A percentile compares a stretch with the other conserved stretches of the same genome.
These are phyloP conservation scores for Xylariaceae sp. DNA, from an alignment of 2,329 filamentous ascomycete genomes.

Conservation along the genomic window DNA sequence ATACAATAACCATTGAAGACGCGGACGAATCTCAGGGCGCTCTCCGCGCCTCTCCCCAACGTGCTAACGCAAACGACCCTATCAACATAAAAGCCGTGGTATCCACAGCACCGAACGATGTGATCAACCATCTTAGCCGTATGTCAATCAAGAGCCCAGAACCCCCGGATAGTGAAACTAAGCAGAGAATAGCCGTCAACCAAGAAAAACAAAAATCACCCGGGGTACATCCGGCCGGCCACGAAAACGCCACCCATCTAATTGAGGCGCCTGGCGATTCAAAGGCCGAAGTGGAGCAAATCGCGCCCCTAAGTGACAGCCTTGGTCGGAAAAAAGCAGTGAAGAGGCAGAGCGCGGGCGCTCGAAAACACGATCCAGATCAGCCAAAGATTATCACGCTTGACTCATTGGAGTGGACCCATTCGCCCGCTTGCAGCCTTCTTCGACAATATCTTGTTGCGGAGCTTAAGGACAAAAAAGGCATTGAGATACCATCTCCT, in stretches of 20 bases:
- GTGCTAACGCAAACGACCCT: not conserved
- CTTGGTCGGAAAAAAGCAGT: slow-evolving; percentile 34
- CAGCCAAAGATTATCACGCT: slow-evolving; percentile 79
- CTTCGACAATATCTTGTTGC: slow-evolving; percentile 77
- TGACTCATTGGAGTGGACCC: slow-evolving; percentile 75
- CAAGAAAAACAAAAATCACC: slow-evolving; percentile 9
- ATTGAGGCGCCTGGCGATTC: slow-evolving; percentile 17
- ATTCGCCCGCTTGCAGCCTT: slow-evolving; percentile 64
- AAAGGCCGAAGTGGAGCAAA: slow-evolving; percentile 17
- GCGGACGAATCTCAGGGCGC: slow-evolving; percentile 6
- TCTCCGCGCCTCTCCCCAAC: slow-evolving; percentile 6
- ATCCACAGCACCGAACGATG: slow-evolving; percentile 15
- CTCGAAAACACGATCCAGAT: slow-evolving; percentile 49
- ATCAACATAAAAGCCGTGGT: not conserved
- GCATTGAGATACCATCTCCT: slow-evolving; percentile 33
- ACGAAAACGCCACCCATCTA: slow-evolving; percentile 12
- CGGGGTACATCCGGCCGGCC: slow-evolving; percentile 1
- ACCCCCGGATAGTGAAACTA: slow-evolving; percentile 18
- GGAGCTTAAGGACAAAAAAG: slow-evolving; percentile 69
- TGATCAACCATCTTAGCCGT: slow-evolving; percentile 29
- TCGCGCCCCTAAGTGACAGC: slow-evolving; percentile 15
- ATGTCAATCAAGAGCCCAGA: slow-evolving; percentile 33
- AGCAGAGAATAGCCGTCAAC: slow-evolving; percentile 19
- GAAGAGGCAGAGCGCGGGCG: slow-evolving; percentile 38
- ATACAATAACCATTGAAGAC: slow-evolving; percentile 16